These are phyloP conservation scores for Helichrysum umbraculigerum DNA, from an alignment of 129 eudicot genomes.

Conservation along the genomic window DNA sequence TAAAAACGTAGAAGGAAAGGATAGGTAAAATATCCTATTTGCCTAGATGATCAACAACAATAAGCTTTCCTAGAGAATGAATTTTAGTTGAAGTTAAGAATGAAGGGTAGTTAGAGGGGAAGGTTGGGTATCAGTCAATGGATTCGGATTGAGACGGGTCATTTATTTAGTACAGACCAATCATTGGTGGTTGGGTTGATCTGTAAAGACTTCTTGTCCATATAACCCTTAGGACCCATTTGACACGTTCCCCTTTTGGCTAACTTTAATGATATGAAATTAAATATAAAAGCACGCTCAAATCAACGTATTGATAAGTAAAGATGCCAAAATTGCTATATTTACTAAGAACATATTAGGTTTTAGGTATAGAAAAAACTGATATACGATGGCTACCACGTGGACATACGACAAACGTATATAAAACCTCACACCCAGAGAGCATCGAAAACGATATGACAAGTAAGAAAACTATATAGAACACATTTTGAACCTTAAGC, in stretches of 20 bases:
- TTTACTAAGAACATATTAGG: not conserved
- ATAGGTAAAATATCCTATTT: not conserved
- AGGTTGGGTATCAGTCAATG: too few species aligned
- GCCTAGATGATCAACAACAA: not conserved
- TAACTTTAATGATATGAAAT: too few species aligned
- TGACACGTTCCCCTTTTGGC: too few species aligned
- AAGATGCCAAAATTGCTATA: too few species aligned
- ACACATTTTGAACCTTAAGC: not conserved
- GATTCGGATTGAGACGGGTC: too few species aligned
- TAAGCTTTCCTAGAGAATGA: not conserved
- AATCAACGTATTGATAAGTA: too few species aligned
- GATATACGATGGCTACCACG: not conserved
- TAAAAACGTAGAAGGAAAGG: not conserved
- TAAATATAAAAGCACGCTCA: too few species aligned
- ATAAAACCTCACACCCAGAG: not conserved
- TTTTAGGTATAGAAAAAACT: not conserved
- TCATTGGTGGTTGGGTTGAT: too few species aligned
- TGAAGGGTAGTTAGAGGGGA: too few species aligned
- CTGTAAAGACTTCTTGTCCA: too few species aligned
- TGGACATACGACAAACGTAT: not conserved
- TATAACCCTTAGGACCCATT: too few species aligned
- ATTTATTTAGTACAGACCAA: too few species aligned
- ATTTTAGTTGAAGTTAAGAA: not conserved
- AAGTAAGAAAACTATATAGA: not conserved
- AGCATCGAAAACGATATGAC: not conserved